These are phyloP conservation scores for Pichia phayaonensis DNA, from an alignment of 805 yeast genomes.

Conservation along the genomic window DNA sequence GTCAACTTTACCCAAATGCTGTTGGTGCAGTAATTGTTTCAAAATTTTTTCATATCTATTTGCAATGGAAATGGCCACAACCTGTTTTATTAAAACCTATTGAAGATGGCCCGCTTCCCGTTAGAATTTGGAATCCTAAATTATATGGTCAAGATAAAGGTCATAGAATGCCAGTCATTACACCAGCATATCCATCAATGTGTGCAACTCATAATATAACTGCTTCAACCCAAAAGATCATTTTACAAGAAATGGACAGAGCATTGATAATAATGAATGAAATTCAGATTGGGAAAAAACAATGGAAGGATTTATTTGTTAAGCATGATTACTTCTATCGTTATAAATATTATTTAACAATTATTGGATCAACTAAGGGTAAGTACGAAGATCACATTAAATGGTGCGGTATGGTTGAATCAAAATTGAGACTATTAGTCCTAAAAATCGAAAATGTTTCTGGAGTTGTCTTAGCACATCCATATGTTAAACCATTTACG, in stretches of 20 bases:
- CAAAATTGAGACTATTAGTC: slow-evolving; percentile 73
- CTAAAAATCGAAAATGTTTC: slow-evolving; percentile 72
- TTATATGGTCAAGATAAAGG: slow-evolving; percentile 81
- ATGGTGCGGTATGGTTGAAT: slow-evolving; percentile 92
- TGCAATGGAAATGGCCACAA: slow-evolving; percentile 98
- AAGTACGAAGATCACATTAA: slow-evolving; percentile 74
- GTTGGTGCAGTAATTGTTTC: slow-evolving; percentile 87
- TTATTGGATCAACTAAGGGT: slow-evolving; percentile 70
- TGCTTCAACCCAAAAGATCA: slow-evolving; percentile 76
- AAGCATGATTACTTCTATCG: slow-evolving; percentile 76
- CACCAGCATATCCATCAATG: slow-evolving; percentile 98
- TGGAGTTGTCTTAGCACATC: slow-evolving; percentile 81
- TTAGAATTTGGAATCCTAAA: slow-evolving; percentile 94
- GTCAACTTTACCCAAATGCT: slow-evolving; percentile 94
- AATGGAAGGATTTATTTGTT: slow-evolving; percentile 69
- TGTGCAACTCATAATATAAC: slow-evolving; percentile 97
- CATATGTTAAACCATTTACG: slow-evolving; percentile 73
- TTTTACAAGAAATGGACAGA: slow-evolving; percentile 69
- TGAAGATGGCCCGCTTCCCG: slow-evolving; percentile 96
- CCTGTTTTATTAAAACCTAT: slow-evolving; percentile 89
- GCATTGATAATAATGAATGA: slow-evolving; percentile 67
- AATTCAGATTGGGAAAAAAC: slow-evolving; percentile 51
- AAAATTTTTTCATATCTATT: slow-evolving; percentile 77
- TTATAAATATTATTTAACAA: slow-evolving; percentile 80
- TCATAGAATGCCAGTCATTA: slow-evolving; percentile 95